Conservation (phyloP, 2,329 filamentous ascomycete genomes). For the Colletotrichum eremochloae region DNA sequence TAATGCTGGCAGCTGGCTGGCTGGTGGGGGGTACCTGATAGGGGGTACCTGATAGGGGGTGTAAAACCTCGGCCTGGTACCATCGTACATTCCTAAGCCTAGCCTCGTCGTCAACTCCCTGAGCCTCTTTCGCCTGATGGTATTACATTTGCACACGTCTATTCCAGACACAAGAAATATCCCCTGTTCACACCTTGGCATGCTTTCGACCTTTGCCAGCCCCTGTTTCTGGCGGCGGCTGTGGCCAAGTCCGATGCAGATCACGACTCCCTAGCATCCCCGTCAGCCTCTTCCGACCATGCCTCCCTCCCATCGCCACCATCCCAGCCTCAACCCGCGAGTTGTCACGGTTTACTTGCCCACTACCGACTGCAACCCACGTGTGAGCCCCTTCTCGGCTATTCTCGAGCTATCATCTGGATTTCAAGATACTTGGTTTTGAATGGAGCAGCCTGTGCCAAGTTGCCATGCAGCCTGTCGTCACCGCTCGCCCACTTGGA, state of each 20-base stretch:
- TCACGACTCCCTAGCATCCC: conserved; percentile 24
- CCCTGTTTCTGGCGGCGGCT: conserved; percentile 13
- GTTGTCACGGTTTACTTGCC: conserved; percentile 3
- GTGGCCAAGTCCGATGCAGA: conserved; percentile 18
- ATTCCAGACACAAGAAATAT: conserved; percentile 2
- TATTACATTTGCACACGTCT: background rate
- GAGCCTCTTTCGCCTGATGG: conserved; percentile 4
- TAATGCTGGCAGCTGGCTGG: too few relatives aligned
- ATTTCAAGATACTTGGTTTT: background rate
- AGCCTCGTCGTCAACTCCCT: background rate
- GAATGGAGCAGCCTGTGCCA: conserved; percentile 8
- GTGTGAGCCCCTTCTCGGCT: conserved; percentile 7
- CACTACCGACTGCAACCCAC: conserved; percentile 10
- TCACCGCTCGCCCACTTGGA: conserved; percentile 22
- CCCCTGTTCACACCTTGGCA: conserved; percentile 6
- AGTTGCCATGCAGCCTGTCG: conserved; percentile 9
- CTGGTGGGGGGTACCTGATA: too few relatives aligned
- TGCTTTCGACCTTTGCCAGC: conserved; percentile 6
- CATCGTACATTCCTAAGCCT: conserved; percentile 13
- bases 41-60: too few relatives aligned
- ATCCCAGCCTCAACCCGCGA: background rate
- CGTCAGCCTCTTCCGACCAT: conserved; percentile 19
- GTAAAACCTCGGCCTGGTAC: too few relatives aligned
- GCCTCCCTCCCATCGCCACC: conserved; percentile 15
- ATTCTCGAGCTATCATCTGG: conserved; percentile 14